Evolutionary conservation across 441 rosid species (phyloP).

Genomic region (Gossypium trilobum): DNA sequence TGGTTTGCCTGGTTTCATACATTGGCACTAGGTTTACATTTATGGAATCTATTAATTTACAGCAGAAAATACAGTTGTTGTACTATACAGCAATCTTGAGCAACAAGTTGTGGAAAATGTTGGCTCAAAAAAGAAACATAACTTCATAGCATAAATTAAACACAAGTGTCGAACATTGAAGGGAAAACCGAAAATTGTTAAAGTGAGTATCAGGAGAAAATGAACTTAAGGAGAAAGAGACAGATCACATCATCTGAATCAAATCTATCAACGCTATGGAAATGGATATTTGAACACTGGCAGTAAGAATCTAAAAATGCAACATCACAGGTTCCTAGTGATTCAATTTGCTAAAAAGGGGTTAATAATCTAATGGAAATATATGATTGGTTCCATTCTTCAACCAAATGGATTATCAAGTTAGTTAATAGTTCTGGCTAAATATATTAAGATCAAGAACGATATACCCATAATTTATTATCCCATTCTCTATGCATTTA

Average conservation of each 20-base stretch:
- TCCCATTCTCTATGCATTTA: background rate
- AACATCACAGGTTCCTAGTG: background rate
- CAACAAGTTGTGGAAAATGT: background rate
- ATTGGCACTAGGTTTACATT: slow-evolving; percentile 2
- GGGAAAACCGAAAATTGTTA: background rate
- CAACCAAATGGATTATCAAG: background rate
- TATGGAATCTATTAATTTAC: background rate
- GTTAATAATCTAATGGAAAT: background rate
- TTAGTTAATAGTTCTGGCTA: background rate
- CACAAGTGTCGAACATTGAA: background rate
- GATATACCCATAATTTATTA: background rate
- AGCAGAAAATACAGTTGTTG: background rate
- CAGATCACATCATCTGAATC: background rate
- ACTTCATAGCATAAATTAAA: background rate
- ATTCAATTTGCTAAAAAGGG: background rate
- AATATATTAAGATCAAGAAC: background rate
- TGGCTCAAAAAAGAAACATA: background rate
- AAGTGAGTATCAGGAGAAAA: background rate
- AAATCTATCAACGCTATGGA: background rate
- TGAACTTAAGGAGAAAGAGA: background rate
- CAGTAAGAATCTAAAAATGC: slow-evolving; percentile 7
- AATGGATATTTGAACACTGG: background rate
- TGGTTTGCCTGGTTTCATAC: slow-evolving; percentile 50
- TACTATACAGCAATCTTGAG: background rate
- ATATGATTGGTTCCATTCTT: background rate